A percentile compares a stretch with the other conserved stretches of the same genome.
phyloP scores from a whole-genome alignment of 176 grass and related monocot genomes.

The Ensete ventricosum region DNA sequence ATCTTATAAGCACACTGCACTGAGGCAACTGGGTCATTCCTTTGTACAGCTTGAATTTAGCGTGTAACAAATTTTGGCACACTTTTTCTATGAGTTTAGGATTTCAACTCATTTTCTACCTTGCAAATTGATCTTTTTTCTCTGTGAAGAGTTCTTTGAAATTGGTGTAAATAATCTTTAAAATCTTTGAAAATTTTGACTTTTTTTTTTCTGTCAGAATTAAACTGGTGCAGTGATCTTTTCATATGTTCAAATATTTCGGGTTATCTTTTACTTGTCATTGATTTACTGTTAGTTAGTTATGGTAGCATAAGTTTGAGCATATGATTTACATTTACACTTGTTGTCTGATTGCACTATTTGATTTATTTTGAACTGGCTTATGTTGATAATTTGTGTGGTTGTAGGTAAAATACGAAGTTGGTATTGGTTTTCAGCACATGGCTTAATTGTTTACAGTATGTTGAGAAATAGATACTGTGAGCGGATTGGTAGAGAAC shows the following conservation, averaged over 20 bases:
- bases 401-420: conserved; percentile 64
- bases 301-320: background rate
- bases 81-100: background rate
- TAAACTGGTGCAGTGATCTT: background rate
- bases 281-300: no score
- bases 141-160: no score
- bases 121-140: no score
- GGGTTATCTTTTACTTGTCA: background rate
- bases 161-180: no score
- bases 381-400: conserved; percentile 21
- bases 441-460: conserved; percentile 78
- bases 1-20: background rate
- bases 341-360: background rate
- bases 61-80: background rate
- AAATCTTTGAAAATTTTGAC: no score
- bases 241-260: background rate
- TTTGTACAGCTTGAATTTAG: background rate
- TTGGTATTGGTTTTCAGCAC: conserved; percentile 84
- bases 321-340: background rate
- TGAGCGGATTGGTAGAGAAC: conserved; percentile 90
- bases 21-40: background rate
- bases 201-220: background rate
- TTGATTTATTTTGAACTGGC: background rate
- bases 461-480: conserved; percentile 88
- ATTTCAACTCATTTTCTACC: background rate